Conservation (phyloP, 768 basidiomycete species). For the Daedaleopsis nitida region DNA sequence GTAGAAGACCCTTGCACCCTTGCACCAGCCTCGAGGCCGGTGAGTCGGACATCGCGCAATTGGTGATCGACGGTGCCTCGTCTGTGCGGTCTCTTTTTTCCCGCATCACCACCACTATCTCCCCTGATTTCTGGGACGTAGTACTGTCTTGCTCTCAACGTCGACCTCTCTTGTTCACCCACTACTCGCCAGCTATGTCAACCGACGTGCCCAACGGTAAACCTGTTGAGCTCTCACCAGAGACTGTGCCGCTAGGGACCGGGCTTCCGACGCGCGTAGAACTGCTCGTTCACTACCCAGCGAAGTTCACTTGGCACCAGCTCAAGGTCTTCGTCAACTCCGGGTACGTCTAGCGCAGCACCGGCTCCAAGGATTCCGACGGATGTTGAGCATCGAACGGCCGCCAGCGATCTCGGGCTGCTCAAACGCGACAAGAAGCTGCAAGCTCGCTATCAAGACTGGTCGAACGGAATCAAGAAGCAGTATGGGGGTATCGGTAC, state of each 20-base stretch:
- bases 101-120: no score
- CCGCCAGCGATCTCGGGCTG: constrained; percentile 70
- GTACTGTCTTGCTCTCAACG: no score
- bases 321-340: constrained; percentile 79
- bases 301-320: constrained; percentile 75
- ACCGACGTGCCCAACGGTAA: neutral
- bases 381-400: neutral
- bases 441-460: constrained; percentile 66
- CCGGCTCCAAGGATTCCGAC: neutral
- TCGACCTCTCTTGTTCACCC: no score
- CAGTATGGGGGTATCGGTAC: constrained; percentile 69
- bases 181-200: no score
- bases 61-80: no score
- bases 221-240: neutral
- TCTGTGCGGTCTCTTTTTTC: no score
- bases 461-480: constrained; percentile 54
- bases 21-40: no score
- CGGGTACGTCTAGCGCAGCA: constrained; percentile 47
- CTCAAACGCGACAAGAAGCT: constrained; percentile 73
- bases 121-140: no score
- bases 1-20: no score
- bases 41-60: no score
- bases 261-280: constrained; percentile 74
- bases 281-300: constrained; percentile 66
- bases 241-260: constrained; percentile 25